Conservation (phyloP, 2,329 filamentous ascomycete genomes). For the Hypomyces perniciosus region DNA sequence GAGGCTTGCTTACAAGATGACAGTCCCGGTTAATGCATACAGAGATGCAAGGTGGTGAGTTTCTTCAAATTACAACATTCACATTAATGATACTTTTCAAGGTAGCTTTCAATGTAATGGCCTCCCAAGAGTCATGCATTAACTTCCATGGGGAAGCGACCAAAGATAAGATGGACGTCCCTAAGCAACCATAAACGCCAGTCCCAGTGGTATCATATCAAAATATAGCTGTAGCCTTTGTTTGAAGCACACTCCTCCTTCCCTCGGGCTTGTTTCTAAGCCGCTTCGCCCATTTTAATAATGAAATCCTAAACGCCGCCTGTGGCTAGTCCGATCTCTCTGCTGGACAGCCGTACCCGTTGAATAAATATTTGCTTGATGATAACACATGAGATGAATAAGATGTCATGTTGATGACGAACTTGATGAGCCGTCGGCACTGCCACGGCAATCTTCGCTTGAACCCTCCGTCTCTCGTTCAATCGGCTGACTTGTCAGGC, state of each 20-base stretch:
- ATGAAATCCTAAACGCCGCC: slow-evolving; percentile 12
- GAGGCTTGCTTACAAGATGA: no score
- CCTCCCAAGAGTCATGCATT: not conserved
- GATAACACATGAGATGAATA: slow-evolving; percentile 11
- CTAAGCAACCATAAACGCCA: slow-evolving; percentile 26
- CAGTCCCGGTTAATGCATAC: not conserved
- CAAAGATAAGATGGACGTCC: slow-evolving; percentile 2
- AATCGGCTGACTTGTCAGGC: slow-evolving; percentile 36
- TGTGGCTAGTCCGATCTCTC: slow-evolving; percentile 4
- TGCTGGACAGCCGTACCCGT: not conserved
- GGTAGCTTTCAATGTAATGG: not conserved
- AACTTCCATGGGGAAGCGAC: slow-evolving; percentile 1
- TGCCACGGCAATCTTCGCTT: slow-evolving; percentile 27
- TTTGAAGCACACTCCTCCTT: slow-evolving; percentile 7
- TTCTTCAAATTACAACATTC: no score
- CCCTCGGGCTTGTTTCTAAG: not conserved
- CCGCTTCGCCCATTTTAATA: slow-evolving; percentile 1
- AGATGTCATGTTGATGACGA: slow-evolving; percentile 29
- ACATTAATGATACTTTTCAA: not conserved
- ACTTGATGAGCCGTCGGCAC: slow-evolving; percentile 29
- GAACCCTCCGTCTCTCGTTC: slow-evolving; percentile 25
- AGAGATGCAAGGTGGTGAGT: not conserved
- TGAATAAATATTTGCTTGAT: not conserved
- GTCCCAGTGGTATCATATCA: slow-evolving; percentile 33
- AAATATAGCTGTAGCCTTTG: slow-evolving; percentile 14